These are phyloP conservation scores for Agrocybe pediades DNA, from an alignment of 768 basidiomycete genomes.

Conservation along the genomic window DNA sequence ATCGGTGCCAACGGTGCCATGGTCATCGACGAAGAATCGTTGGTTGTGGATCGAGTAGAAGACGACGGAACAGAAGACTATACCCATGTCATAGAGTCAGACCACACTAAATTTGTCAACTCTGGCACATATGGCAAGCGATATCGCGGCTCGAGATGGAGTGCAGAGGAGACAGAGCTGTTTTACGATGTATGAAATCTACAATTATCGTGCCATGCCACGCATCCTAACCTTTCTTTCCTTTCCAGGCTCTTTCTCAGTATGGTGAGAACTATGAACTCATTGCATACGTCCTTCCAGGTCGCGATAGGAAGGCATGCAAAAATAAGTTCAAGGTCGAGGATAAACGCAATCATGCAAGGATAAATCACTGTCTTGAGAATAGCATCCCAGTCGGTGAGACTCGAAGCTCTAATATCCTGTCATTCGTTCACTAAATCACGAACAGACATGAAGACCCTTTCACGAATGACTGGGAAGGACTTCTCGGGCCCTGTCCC, in stretches of 20 bases:
- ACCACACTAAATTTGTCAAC: slow-evolving; percentile 84
- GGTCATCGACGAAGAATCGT: slow-evolving; percentile 82
- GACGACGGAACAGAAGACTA: slow-evolving; percentile 69
- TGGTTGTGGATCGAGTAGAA: slow-evolving; percentile 78
- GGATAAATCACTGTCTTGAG: slow-evolving; percentile 75
- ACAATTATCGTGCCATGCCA: background rate
- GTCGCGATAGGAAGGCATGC: slow-evolving; percentile 87
- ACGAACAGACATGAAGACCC: slow-evolving; percentile 63
- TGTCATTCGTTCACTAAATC: background rate
- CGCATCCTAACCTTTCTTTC: slow-evolving; percentile 13
- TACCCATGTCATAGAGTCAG: slow-evolving; percentile 80
- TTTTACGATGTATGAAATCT: slow-evolving; percentile 73
- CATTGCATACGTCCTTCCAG: slow-evolving; percentile 83
- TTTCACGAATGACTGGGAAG: slow-evolving; percentile 82
- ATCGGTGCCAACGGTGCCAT: slow-evolving; percentile 88
- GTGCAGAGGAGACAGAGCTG: slow-evolving; percentile 83
- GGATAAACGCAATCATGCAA: slow-evolving; percentile 77
- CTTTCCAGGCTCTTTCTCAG: slow-evolving; percentile 82
- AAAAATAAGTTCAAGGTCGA: slow-evolving; percentile 94
- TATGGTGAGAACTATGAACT: slow-evolving; percentile 94
- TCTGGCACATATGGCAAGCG: slow-evolving; percentile 81
- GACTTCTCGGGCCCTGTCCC: slow-evolving; percentile 84
- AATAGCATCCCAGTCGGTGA: slow-evolving; percentile 77
- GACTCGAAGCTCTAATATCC: slow-evolving; percentile 13
- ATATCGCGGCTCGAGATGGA: slow-evolving; percentile 84